Percentiles rank a stretch among this genome's conserved stretches.
Evolutionary conservation across 352 stramenopile genomes (phyloP).

Genomic region (Lagenidium giganteum): DNA sequence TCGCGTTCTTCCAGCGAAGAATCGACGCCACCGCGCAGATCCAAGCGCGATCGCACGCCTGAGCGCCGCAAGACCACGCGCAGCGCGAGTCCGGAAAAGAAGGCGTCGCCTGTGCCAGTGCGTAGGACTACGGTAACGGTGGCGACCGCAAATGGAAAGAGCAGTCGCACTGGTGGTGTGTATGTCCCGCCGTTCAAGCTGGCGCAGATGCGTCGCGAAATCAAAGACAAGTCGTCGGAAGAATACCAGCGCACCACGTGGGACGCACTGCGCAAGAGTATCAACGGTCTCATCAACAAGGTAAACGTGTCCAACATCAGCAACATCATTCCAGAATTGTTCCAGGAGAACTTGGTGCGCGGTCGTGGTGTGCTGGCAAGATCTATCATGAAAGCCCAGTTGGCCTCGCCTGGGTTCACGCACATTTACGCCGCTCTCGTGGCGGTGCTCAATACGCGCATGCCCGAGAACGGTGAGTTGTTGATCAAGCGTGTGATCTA

Average conservation of each 20-base stretch:
- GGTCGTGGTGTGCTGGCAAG: slow-evolving; percentile 92
- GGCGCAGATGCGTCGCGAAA: slow-evolving; percentile 59
- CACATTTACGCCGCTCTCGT: slow-evolving; percentile 96
- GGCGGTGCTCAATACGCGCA: slow-evolving; percentile 98
- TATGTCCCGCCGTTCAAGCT: slow-evolving; percentile 93
- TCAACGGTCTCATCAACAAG: slow-evolving; percentile 99
- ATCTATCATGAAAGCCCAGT: slow-evolving; percentile 95
- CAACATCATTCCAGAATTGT: slow-evolving; percentile 94
- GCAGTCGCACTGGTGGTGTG: slow-evolving; percentile 81
- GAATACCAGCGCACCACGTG: slow-evolving; percentile 92
- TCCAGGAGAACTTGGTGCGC: slow-evolving; percentile 97
- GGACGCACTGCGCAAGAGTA: slow-evolving; percentile 95
- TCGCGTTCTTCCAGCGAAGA: neutral
- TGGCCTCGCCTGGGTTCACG: slow-evolving; percentile 95
- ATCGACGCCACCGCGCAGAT: slow-evolving; percentile 2
- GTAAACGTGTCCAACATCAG: slow-evolving; percentile 93
- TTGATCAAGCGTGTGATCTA: slow-evolving; percentile 92
- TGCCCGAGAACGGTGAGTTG: slow-evolving; percentile 97
- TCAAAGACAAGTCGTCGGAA: slow-evolving; percentile 54
- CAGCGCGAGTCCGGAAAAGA: too few relatives aligned
- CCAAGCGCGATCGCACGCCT: neutral
- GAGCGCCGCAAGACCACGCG: too few relatives aligned
- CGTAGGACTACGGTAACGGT: slow-evolving; percentile 1
- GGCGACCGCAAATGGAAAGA: slow-evolving; percentile 20
- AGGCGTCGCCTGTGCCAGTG: slow-evolving; percentile 2